Base-by-base conservation (phyloP, 208 protist genomes). In the Tritrichomonas musculus region DNA sequence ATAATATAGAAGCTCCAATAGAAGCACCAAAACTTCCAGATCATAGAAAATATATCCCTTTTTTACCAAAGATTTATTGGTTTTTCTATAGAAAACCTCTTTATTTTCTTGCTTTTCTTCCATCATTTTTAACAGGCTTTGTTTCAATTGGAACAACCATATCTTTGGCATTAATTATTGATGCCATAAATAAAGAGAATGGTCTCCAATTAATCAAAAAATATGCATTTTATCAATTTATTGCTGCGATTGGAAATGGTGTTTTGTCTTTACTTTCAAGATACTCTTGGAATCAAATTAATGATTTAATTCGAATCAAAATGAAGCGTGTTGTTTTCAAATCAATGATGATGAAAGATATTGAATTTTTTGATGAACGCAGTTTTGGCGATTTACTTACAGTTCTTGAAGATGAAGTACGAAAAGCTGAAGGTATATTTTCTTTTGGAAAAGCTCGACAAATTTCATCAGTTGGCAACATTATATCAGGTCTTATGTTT, bases 51-150 rank as follows among this genome's bases (percentile, higher is more conserved):
- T 44, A 75, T 27, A 75, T 75, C 44, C 69, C 69, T 75, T 75
- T 75, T 44, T 36, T 75, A 17, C 69, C 33, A 44, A 75, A 75
- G 41, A 50, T 82, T 25, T 82, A 82, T 82, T 82, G 73, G 73
- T 50, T 82, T 44, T 82, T 82, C 41, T 82, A 82, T 82, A 47
- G 73, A 44, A 82, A 82, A 82, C 73, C 73, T n/a, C 11, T 14
- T 8, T 50, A 82, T 44, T 82, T 82, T 82, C n/a, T 82, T 25
- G 41, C 50, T 30, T 50, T 82, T 53, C 47, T 82, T n/a, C 33
- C 73, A 47, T 82, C 73, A 50, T 82, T 47, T 50, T 5, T 82
- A 47, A 20, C 41, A 53, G 73, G 73, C 30, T 47, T 47, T 53
- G 50, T 41, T 1, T 3, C 73, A n/a, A 82, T 50, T 82, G n/a